A percentile compares a stretch with the other conserved stretches of the same genome.
phyloP scores from a whole-genome alignment of 2,329 filamentous ascomycete genomes.

The Parascedosporium putredinis region DNA sequence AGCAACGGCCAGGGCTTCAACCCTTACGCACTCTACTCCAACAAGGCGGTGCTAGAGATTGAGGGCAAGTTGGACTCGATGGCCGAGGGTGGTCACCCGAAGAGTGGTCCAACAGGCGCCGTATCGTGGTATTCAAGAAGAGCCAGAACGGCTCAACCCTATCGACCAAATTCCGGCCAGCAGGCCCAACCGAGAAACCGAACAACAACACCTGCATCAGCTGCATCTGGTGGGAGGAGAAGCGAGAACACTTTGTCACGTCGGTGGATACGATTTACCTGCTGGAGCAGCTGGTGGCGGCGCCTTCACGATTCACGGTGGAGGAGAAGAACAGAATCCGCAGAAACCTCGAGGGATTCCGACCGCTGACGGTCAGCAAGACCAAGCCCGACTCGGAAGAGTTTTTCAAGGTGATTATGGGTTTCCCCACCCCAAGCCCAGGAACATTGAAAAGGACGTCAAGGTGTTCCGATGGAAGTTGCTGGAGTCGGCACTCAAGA shows the following conservation, averaged over 20 bases:
- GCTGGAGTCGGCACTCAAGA: conserved; percentile 76
- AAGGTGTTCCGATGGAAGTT: conserved; percentile 98
- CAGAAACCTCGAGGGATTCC: conserved; percentile 88
- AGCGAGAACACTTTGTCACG: conserved; percentile 82
- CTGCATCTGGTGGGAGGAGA: conserved; percentile 95
- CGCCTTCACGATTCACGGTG: conserved; percentile 71
- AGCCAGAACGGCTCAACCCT: conserved; percentile 74
- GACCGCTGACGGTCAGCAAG: conserved; percentile 87
- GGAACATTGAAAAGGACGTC: conserved; percentile 98
- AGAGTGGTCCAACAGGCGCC: conserved; percentile 67
- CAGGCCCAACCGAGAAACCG: conserved; percentile 67
- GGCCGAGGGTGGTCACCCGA: conserved; percentile 73
- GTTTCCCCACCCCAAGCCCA: conserved; percentile 89
- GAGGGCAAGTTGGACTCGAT: conserved; percentile 76
- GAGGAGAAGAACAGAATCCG: conserved; percentile 98
- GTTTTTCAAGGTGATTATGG: conserved; percentile 99
- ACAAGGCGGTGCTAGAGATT: conserved; percentile 78
- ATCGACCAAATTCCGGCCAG: conserved; percentile 66
- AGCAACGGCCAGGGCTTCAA: conserved; percentile 45
- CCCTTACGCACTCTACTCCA: conserved; percentile 69
- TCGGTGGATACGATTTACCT: conserved; percentile 94
- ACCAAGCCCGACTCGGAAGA: conserved; percentile 85
- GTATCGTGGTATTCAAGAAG: conserved; percentile 82
- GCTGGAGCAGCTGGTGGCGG: conserved; percentile 78
- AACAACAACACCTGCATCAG: conserved; percentile 88